Evolutionary conservation across 1,139 yeast genomes (phyloP).

Genomic region (Zygoascus hellenicus): DNA sequence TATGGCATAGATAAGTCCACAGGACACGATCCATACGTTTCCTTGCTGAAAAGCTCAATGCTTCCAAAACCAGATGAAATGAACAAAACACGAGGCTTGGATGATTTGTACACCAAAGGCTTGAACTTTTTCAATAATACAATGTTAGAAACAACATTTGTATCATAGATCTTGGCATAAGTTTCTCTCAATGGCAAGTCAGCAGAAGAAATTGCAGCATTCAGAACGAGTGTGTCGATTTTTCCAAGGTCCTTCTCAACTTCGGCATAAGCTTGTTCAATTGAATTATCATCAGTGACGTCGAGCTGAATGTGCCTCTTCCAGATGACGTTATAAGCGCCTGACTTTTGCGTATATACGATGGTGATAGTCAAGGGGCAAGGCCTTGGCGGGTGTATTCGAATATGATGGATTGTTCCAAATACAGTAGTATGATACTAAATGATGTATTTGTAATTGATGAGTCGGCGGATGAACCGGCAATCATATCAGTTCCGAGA

Average conservation of each 20-base stretch:
- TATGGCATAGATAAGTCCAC: neutral
- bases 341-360: too few species aligned
- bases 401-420: too few species aligned
- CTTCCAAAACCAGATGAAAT: slow-evolving; percentile 2
- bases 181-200: slow-evolving; percentile 16
- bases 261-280: slow-evolving; percentile 10
- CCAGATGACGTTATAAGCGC: too few species aligned
- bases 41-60: neutral
- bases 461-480: too few species aligned
- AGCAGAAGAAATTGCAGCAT: slow-evolving; percentile 18
- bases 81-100: neutral
- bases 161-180: slow-evolving; percentile 17
- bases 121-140: slow-evolving; percentile 1
- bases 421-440: too few species aligned
- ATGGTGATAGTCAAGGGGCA: slow-evolving; percentile 72
- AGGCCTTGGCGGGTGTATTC: too few species aligned
- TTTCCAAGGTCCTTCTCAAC: slow-evolving; percentile 15
- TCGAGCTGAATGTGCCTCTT: too few species aligned
- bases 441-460: too few species aligned
- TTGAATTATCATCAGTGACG: slow-evolving; percentile 6
- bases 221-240: slow-evolving; percentile 21
- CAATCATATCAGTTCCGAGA: too few species aligned
- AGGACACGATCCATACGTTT: too few species aligned
- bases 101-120: slow-evolving; percentile 2
- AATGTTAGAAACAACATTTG: slow-evolving; percentile 17